These are phyloP conservation scores for Talaromyces sp. DNA, from an alignment of 2,329 filamentous ascomycete genomes.

Conservation along the genomic window DNA sequence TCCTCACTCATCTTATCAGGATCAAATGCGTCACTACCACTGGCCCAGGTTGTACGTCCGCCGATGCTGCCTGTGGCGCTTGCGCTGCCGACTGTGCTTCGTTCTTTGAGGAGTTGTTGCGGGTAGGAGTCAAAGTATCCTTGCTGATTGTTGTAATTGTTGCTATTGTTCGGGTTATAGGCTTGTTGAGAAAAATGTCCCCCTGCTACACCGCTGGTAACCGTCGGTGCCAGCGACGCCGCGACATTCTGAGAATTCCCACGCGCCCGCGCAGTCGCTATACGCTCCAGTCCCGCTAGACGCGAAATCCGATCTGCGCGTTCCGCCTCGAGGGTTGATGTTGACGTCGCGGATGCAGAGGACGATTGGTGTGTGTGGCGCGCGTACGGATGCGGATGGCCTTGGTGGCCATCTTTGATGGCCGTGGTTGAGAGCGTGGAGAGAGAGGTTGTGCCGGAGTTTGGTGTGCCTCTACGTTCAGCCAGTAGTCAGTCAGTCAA, in stretches of 20 bases:
- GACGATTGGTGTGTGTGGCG: conserved; percentile 54
- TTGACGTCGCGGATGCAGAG: conserved; percentile 57
- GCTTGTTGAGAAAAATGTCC: not conserved
- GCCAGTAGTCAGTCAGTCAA: not conserved
- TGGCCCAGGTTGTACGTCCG: conserved; percentile 66
- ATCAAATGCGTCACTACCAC: conserved; percentile 55
- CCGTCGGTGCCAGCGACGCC: not conserved
- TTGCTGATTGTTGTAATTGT: conserved; percentile 39
- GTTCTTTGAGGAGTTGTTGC: conserved; percentile 62
- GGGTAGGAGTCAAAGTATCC: conserved; percentile 80
- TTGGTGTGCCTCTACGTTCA: conserved; percentile 73
- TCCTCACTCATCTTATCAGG: conserved; percentile 60
- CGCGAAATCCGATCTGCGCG: conserved; percentile 93
- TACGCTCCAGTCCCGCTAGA: conserved; percentile 83
- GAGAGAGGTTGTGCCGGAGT: conserved; percentile 86
- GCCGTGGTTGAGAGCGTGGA: conserved; percentile 89
- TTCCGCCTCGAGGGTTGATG: conserved; percentile 80
- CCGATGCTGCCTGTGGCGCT: conserved; percentile 74
- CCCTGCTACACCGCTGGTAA: not conserved
- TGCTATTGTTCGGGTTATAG: not conserved
- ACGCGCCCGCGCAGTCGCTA: conserved; percentile 67
- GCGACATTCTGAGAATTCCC: conserved; percentile 30
- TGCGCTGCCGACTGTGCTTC: conserved; percentile 85
- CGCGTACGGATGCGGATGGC: conserved; percentile 63
- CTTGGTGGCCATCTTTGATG: conserved; percentile 93